Evolutionary conservation across 2,329 filamentous ascomycete species (phyloP).

Genomic region (Calonectria fujianensis): DNA sequence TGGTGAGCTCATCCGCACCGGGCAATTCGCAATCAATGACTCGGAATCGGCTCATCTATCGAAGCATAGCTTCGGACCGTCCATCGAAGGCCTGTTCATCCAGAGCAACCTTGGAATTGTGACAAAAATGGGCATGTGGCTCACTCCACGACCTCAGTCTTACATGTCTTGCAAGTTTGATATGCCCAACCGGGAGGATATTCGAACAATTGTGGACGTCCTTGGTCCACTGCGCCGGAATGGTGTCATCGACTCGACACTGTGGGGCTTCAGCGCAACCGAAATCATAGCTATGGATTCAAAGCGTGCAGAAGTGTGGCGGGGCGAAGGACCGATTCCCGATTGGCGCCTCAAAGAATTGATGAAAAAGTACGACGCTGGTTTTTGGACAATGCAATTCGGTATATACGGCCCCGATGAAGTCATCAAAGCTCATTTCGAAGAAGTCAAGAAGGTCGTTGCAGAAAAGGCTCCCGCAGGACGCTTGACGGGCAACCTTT

Average conservation of each 20-base stretch:
- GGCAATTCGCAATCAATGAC: conserved; percentile 1
- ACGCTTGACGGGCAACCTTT: neutral
- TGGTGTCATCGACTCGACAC: neutral
- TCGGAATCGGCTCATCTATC: conserved; percentile 1
- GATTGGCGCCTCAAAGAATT: conserved; percentile 7
- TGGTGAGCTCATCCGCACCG: neutral
- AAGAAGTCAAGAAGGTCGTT: neutral
- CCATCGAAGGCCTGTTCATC: neutral
- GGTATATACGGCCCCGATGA: neutral
- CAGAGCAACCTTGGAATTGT: conserved; percentile 17
- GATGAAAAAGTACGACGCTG: neutral
- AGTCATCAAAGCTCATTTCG: conserved; percentile 1
- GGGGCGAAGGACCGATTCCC: neutral
- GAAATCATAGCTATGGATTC: neutral
- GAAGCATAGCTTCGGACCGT: neutral
- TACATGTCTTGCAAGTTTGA: conserved; percentile 2
- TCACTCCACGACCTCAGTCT: neutral
- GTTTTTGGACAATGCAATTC: neutral
- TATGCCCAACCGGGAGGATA: neutral
- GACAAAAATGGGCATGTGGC: neutral
- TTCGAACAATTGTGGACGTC: neutral
- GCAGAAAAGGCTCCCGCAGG: neutral
- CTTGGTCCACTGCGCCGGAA: neutral
- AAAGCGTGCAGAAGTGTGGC: neutral
- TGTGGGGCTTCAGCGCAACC: neutral